Conservation (phyloP, 306 rosid genomes). For the Senna siamea region DNA sequence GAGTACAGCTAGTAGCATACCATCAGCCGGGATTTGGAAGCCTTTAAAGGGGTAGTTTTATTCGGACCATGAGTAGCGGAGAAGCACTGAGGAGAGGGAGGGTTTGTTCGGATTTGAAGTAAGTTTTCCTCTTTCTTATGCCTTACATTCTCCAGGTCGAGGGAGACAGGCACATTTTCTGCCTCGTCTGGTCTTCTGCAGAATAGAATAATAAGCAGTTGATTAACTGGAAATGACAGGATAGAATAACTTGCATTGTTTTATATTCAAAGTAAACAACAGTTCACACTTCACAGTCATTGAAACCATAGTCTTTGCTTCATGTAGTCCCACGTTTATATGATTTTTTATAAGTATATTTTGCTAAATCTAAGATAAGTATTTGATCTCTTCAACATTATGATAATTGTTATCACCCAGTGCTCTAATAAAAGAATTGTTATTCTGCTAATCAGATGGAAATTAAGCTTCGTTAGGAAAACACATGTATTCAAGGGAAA, state of each 20-base stretch:
- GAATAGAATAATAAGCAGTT: conserved; percentile 30
- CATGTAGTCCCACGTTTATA: background rate
- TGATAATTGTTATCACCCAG: background rate
- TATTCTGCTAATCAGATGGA: background rate
- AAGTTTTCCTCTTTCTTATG: conserved; percentile 51
- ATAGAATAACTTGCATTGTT: background rate
- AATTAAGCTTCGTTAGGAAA: background rate
- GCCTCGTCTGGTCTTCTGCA: conserved; percentile 63
- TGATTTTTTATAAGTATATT: background rate
- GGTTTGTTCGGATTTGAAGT: conserved; percentile 76
- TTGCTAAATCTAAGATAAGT: background rate
- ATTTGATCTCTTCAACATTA: background rate
- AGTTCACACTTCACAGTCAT: too few relatives aligned
- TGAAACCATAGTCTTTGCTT: background rate
- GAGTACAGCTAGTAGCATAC: conserved; percentile 45
- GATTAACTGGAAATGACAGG: conserved; percentile 6
- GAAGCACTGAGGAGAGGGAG: conserved; percentile 99
- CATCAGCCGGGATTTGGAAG: conserved; percentile 63
- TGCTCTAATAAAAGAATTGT: background rate
- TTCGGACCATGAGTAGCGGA: conserved; percentile 52
- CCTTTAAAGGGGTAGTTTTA: conserved; percentile 53
- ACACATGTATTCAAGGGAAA: conserved; percentile 16
- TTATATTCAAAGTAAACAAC: background rate
- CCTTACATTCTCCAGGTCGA: conserved; percentile 57
- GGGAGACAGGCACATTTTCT: conserved; percentile 64